phyloP scores from a whole-genome alignment of 2,329 filamentous ascomycete genomes.

The Coniosporium tulheliwenetii region DNA sequence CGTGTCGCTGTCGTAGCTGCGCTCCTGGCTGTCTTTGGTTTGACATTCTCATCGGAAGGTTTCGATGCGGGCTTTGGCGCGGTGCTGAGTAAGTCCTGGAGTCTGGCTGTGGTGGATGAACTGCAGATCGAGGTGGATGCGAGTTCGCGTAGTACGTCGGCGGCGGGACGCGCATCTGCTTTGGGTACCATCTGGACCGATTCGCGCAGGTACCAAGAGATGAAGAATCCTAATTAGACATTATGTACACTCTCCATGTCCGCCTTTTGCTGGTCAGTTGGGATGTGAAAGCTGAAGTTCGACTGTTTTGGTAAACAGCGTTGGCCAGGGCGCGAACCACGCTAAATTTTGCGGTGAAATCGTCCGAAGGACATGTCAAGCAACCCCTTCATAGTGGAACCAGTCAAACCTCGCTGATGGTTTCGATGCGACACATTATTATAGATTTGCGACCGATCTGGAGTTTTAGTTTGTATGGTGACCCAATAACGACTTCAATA shows the following conservation, averaged over 20 bases:
- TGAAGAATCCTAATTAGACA: conserved; percentile 1
- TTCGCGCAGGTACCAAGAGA: not conserved
- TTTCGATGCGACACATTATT: no score
- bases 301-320: no score
- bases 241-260: conserved; percentile 11
- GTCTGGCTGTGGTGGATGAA: conserved; percentile 9
- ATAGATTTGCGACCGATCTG: no score
- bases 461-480: no score
- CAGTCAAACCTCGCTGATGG: no score
- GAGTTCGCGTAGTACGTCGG: not conserved
- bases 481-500: no score
- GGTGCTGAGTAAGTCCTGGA: conserved; percentile 10
- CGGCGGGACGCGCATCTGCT: not conserved
- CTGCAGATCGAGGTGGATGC: not conserved
- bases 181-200: not conserved
- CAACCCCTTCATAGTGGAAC: no score
- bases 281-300: no score
- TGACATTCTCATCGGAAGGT: not conserved
- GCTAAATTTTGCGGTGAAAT: no score
- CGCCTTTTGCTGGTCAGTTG: no score
- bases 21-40: not conserved
- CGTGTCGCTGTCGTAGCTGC: not conserved
- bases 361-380: no score
- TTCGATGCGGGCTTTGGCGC: conserved; percentile 1
- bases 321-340: no score